Evolutionary conservation across 2,329 filamentous ascomycete species (phyloP).

Genomic region (Myriosclerotinia curreyana): DNA sequence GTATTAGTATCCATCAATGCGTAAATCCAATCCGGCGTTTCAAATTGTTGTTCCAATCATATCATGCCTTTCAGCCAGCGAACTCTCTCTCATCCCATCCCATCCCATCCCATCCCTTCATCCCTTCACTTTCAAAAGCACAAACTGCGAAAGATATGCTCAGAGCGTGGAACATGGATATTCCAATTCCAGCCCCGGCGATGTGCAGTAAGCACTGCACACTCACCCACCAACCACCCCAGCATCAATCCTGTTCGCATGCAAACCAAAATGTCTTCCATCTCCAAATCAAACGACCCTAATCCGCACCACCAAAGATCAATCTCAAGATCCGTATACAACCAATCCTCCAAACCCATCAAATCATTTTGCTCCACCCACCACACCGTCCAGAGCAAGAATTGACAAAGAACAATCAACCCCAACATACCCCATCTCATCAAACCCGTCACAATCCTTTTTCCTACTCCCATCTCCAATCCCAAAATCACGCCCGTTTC

Average conservation of each 20-base stretch:
- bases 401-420: constrained; percentile 19
- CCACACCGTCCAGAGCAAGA: constrained; percentile 17
- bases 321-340: not conserved
- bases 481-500: constrained; percentile 6
- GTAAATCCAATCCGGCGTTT: not conserved
- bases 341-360: not conserved
- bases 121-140: not conserved
- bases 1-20: not conserved
- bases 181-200: constrained; percentile 2
- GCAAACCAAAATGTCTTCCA: constrained; percentile 10
- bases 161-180: not conserved
- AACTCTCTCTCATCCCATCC: not conserved
- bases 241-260: constrained; percentile 8
- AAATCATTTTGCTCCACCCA: constrained; percentile 14
- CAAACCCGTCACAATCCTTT: not conserved
- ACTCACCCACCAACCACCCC: constrained; percentile 17
- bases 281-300: not conserved
- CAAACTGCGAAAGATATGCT: not conserved
- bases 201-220: constrained; percentile 1
- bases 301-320: constrained; percentile 11
- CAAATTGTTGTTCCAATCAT: not conserved
- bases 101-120: not conserved
- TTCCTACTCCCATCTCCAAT: not conserved
- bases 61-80: constrained; percentile 5
- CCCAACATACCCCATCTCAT: constrained; percentile 12